These are phyloP conservation scores for Phlebiopsis gigantea DNA, from an alignment of 768 basidiomycete genomes.

Conservation along the genomic window DNA sequence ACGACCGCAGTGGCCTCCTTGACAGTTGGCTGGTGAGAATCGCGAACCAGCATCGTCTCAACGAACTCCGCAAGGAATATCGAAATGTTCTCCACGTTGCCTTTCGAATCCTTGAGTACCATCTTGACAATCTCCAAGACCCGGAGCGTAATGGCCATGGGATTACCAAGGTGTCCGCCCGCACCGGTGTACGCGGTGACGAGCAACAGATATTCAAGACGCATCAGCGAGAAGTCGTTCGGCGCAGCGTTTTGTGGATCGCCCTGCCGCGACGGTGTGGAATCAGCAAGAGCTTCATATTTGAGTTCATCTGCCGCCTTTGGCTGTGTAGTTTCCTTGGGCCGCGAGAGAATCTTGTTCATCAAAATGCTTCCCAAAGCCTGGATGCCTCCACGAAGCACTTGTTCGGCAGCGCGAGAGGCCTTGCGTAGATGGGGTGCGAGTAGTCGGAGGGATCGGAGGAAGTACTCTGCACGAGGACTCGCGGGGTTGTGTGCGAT, in stretches of 20 bases:
- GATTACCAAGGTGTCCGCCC: slow-evolving; percentile 42
- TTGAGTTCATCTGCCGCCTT: slow-evolving; percentile 25
- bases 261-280: slow-evolving; percentile 16
- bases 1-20: slow-evolving; percentile 52
- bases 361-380: slow-evolving; percentile 56
- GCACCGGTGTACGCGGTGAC: slow-evolving; percentile 43
- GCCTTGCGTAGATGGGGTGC: slow-evolving; percentile 53
- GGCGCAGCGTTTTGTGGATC: slow-evolving; percentile 42
- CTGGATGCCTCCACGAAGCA: slow-evolving; percentile 64
- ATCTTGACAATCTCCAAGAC: slow-evolving; percentile 51
- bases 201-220: slow-evolving; percentile 57
- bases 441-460: slow-evolving; percentile 54
- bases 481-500: slow-evolving; percentile 71
- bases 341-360: slow-evolving; percentile 36
- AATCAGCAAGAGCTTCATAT: slow-evolving; percentile 16
- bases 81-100: slow-evolving; percentile 36
- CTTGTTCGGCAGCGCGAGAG: slow-evolving; percentile 44
- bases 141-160: slow-evolving; percentile 31
- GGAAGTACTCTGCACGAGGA: slow-evolving; percentile 63
- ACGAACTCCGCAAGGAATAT: slow-evolving; percentile 51
- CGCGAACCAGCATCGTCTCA: slow-evolving; percentile 42
- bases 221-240: slow-evolving; percentile 53
- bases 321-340: slow-evolving; percentile 35
- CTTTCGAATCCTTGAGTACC: slow-evolving; percentile 48
- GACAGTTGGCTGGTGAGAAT: slow-evolving; percentile 31